A percentile compares a stretch with the other conserved stretches of the same genome.
These are phyloP conservation scores for Penstemon newberryi DNA, from an alignment of 257 asterid genomes.

Conservation along the genomic window DNA sequence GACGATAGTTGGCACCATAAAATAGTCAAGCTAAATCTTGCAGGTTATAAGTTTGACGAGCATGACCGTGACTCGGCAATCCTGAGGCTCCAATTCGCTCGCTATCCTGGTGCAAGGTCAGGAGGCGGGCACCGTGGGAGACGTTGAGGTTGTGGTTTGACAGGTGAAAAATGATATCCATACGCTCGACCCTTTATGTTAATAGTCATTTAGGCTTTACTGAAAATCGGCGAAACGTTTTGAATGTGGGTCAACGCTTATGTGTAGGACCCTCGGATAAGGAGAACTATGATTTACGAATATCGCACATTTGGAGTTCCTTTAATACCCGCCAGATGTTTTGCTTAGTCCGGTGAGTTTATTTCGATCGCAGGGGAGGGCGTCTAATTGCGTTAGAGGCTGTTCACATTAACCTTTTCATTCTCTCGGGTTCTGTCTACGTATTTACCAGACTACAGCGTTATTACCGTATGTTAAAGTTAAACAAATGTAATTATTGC, in stretches of 20 bases:
- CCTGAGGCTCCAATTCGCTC: constrained; percentile 64
- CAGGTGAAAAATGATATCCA: constrained; percentile 63
- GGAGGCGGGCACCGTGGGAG: constrained; percentile 55
- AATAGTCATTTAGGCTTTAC: constrained; percentile 32
- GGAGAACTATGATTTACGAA: constrained; percentile 29
- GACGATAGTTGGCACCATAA: constrained; percentile 33
- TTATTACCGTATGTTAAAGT: constrained; percentile 24
- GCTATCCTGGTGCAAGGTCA: constrained; percentile 65
- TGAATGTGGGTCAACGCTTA: constrained; percentile 50
- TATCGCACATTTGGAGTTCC: constrained; percentile 34
- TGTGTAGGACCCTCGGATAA: constrained; percentile 53
- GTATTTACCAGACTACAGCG: constrained; percentile 23
- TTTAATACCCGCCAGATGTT: constrained; percentile 24
- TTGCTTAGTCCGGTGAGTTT: constrained; percentile 36
- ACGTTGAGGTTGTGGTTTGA: constrained; percentile 41
- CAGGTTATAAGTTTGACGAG: constrained; percentile 69
- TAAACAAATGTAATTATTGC: constrained; percentile 32
- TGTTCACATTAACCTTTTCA: constrained; percentile 20
- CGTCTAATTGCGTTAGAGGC: constrained; percentile 23
- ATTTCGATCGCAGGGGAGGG: constrained; percentile 23
- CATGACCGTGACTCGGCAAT: constrained; percentile 54
- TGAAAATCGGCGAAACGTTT: constrained; percentile 34
- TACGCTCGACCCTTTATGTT: constrained; percentile 40
- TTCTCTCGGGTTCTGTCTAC: constrained; percentile 23
- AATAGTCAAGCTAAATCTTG: constrained; percentile 52